Base-by-base conservation (phyloP, 2,329 filamentous ascomycete species). In the Aspergillus thermomutatus region DNA sequence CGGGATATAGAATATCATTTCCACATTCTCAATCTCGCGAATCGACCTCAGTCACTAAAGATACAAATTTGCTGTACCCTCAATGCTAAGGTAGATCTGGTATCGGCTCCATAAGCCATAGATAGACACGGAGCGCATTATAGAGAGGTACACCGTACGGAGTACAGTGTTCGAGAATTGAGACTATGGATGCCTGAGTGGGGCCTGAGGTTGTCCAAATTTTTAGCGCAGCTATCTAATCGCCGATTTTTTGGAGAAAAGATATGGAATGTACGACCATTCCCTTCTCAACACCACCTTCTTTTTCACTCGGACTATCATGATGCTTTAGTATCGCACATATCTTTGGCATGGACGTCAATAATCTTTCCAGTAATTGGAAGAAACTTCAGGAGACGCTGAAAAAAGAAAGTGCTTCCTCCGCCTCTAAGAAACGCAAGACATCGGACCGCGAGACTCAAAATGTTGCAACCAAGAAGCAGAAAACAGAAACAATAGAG, bases 291-390 rank as follows among this genome's bases (percentile, higher is more conserved):
- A 14, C 3, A 19, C 8, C 8, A 45, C 10, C 55, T 55, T 56
- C 47, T 55, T 55, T 21, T 52, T 46, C 41, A 28, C 21, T 49
- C 26, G 17, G 40, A 52, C 53, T 9, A 43, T 49, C 66, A 66
- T 49, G 37, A 67, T 69, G 68, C 60, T 31, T 58, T 65, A 66
- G 60, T 41, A 40, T 43, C 46, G 27, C 40, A 40, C 45, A 23
- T 31, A 55, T 45, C 49, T 52, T 60, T 69, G 69, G 66, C 57
- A 77, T 79, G 77, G 77, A 80, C 60, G 57, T 72, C 31, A 74
- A 73, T 57, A 70, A 66, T 49, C 71, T 80, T 47, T 81, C 79
- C 55, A 76, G 75, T 58, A 81, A 81, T 66, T 81, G 79, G 79
- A 80, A 78, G 65, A 80, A 77, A 66, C 71, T 81, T 56, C 78